phyloP scores from a whole-genome alignment of 2,329 filamentous ascomycete species.

The Nemania abortiva region DNA sequence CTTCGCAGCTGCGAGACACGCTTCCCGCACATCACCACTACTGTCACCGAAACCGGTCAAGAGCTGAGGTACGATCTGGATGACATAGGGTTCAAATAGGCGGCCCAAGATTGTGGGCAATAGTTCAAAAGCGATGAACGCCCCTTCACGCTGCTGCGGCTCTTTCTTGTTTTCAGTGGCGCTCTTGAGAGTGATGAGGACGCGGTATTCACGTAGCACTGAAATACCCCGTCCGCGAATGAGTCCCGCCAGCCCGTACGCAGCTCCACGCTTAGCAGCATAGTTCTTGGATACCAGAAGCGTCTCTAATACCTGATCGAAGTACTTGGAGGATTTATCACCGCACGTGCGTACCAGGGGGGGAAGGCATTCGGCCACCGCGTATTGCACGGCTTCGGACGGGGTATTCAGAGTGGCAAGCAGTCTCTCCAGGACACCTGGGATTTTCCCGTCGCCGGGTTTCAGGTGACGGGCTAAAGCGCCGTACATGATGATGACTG shows the following conservation, averaged over 20 bases:
- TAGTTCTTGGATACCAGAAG: constrained; percentile 92
- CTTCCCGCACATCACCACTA: constrained; percentile 89
- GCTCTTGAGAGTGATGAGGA: constrained; percentile 82
- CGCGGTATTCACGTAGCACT: constrained; percentile 84
- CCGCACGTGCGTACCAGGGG: constrained; percentile 86
- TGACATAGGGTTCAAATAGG: constrained; percentile 95
- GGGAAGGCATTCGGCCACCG: constrained; percentile 92
- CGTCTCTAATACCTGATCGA: constrained; percentile 82
- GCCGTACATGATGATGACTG: constrained; percentile 97
- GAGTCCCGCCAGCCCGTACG: constrained; percentile 92
- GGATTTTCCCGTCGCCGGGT: constrained; percentile 86
- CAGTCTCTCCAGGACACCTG: constrained; percentile 86
- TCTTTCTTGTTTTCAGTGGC: constrained; percentile 98
- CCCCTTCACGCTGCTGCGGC: constrained; percentile 85
- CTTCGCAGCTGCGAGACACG: constrained; percentile 92
- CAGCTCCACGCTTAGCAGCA: constrained; percentile 90
- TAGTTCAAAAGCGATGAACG: constrained; percentile 90
- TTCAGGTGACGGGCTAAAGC: constrained; percentile 90
- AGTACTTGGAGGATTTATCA: constrained; percentile 82
- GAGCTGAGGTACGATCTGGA: constrained; percentile 92
- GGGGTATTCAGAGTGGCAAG: constrained; percentile 91
- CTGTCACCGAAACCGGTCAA: constrained; percentile 89
- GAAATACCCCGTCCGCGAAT: constrained; percentile 88
- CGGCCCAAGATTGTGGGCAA: constrained; percentile 87
- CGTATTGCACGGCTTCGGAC: constrained; percentile 96